Base-by-base conservation (phyloP, 148 eudicot species). In the Rhododendron henanense region DNA sequence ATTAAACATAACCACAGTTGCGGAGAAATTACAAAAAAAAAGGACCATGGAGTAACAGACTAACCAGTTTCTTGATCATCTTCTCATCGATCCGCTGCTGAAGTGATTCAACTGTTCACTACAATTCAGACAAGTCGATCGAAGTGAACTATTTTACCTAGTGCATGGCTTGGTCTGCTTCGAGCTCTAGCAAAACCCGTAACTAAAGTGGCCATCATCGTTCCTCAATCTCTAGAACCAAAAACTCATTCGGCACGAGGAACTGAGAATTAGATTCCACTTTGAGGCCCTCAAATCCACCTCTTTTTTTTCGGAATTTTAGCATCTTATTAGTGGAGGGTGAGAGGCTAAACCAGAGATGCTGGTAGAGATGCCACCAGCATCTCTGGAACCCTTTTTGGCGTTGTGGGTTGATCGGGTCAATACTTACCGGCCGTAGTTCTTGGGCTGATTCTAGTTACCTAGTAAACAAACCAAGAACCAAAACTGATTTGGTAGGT, bases 61-160 rank as follows among this genome's bases (percentile, higher is more conserved):
- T 84, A 50, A 92, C 93, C 93, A 10, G 93, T 90, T 88, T 88
- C 86, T 88, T 89, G 69, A 92, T 87, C 25, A 89, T 67, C 15
- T 83, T 85, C 81, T 91, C 94, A 84, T 89, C 87, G 77, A 92
- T 88, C 71, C 55, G 85, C 94, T 91, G 47, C 11, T 10, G 82
- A 92, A 92, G 87, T 92, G 92, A 85, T 92, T 91, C 94, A 92
- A 80, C 93, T 92, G 85, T 89, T 92, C 94, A 75, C 94, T 92
- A 73, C 31, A 85, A 45, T 37, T 37, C 18, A 87, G 5, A 35
- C 37, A 41, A 51, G 35, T 67, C 3, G 3, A 67, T 41, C 44
- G 7, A 41, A 67, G 33, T 67, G 11, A 67, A 67, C 25, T 10
- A 67, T 61, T 59, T 59, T 61, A 6, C 67, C 67, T 21, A 21